Evolutionary conservation across 2,329 filamentous ascomycete species (phyloP), one percentile per base, ranked within the genome.

Genomic region (Pseudogymnoascus sp.): DNA sequence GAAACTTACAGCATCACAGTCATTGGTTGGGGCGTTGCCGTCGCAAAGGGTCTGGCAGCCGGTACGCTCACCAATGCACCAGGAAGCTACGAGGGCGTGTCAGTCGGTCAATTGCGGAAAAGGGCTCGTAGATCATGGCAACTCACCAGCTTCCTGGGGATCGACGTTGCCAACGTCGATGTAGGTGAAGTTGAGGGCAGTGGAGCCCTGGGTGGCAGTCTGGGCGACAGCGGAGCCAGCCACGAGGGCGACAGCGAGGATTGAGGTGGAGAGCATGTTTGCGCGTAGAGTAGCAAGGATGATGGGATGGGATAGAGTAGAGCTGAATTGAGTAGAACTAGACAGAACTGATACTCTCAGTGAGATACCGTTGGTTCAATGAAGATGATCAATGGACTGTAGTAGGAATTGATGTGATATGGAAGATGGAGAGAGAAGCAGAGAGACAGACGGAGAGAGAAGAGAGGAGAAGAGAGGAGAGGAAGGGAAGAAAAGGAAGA

Each of bases 1-100:
- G 28, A 58, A 57, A 74, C 81, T 70, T 78, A 88, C 85, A 35
- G 74, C 47, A 64, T 83, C 76, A 71, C 85, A 88, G 57, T 69
- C 72, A 75, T 86, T 86, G 64, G 69, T 67, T 64, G 70, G 73
- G 65, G 76, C 73, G 64, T 71, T 69, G 64, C 78, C 77, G 64
- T 77, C 77, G 74, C 85, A 88, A 65, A 87, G 77, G 62, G 78
- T 70, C 14, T 81, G 81, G 74, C 85, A 88, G 47, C 78, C 79
- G 73, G 84, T 83, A 63, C 74, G 73, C 74, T 87, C 76, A 64
- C 77, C 81, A 60, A 73, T 71, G 70, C 85, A 88, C 83, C 83
- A 87, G 62, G 74, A 67, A 64, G 70, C 79, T 81, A 62, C 58
- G 57, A 28, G 59, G 59, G 34, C 18, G 62, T 68, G 66, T 62